Conservation (phyloP, 2,329 filamentous ascomycete genomes). For the Paradendryphiella salina region DNA sequence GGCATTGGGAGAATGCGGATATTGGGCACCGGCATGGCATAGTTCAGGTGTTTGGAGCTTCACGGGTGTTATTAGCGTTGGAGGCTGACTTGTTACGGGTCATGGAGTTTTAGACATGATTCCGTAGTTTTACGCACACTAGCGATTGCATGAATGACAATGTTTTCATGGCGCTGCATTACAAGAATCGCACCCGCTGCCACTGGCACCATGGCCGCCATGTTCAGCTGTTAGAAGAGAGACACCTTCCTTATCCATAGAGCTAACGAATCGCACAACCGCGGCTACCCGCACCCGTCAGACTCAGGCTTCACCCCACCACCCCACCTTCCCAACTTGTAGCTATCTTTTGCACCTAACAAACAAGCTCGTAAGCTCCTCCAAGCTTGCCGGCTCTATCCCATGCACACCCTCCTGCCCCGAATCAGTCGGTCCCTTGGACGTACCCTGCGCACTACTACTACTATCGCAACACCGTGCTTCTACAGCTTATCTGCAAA, state of each 20-base stretch:
- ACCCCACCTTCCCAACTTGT: constrained; percentile 25
- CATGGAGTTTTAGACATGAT: constrained; percentile 9
- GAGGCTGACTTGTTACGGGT: background rate
- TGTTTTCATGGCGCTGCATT: background rate
- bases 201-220: background rate
- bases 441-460: constrained; percentile 3
- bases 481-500: constrained; percentile 9
- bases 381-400: constrained; percentile 12
- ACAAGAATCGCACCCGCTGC: background rate
- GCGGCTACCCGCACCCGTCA: constrained; percentile 29
- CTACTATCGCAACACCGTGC: constrained; percentile 2
- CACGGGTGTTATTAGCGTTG: constrained; percentile 2
- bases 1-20: background rate
- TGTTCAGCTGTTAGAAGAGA: background rate
- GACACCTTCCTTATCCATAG: constrained; percentile 26
- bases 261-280: constrained; percentile 16
- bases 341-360: constrained; percentile 12
- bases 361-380: constrained; percentile 14
- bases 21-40: constrained; percentile 1
- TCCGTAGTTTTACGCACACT: constrained; percentile 11
- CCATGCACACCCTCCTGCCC: constrained; percentile 16
- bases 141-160: background rate
- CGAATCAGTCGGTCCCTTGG: constrained; percentile 12
- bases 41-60: constrained; percentile 15
- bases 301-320: constrained; percentile 26